Evolutionary conservation across 306 rosid species (phyloP), one percentile per base, ranked within the genome.

Genomic region (Cucurbita argyrosperma): DNA sequence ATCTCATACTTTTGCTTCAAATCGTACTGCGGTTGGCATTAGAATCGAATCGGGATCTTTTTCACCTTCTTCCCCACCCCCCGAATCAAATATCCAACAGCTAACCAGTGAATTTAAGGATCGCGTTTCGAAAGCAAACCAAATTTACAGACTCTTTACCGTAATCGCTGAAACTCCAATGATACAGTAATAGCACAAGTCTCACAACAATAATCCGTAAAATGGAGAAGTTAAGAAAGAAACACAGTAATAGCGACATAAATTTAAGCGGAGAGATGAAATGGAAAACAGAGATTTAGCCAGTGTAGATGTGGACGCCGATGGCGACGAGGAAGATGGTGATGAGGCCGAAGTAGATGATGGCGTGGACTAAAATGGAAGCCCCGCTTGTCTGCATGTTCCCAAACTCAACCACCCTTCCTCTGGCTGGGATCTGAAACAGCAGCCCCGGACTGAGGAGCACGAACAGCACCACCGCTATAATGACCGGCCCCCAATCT

Each of bases 401-500:
- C 21, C 93, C 97, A 4, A 91, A 91, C 82, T 89, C 96, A 4
- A 82, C 82, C 1, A 89, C 30, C 21, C 59, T 80, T 13, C 90
- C 96, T 5, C 40, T 50, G 0, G 60, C 92, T 0, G 97, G 96
- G 2, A 89, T 82, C 88, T 91, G 92, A 86, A 91, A 86, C 55
- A 91, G 60, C 6, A 91, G 80, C 51, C 97, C 97, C 0, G 97
- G 97, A 51, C 85, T 87, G 46, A 91, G 21, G 7, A 89, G 80
- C 72, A 86, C 96, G 26, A 91, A 91, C 61, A 91, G 80, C 49
- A 89, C 79, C 83, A 91, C 96, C 0, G 97, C 97, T 11, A 89
- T 72, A 4, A 87, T 43, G 65, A 91, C 97, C 0, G 96, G 97
- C 0, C 97, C 96, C 97, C 96, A 91, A 67, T 91, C 96, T 6